Base-by-base conservation (phyloP, 139 green algal genomes). In the Bryopsis sp. region DNA sequence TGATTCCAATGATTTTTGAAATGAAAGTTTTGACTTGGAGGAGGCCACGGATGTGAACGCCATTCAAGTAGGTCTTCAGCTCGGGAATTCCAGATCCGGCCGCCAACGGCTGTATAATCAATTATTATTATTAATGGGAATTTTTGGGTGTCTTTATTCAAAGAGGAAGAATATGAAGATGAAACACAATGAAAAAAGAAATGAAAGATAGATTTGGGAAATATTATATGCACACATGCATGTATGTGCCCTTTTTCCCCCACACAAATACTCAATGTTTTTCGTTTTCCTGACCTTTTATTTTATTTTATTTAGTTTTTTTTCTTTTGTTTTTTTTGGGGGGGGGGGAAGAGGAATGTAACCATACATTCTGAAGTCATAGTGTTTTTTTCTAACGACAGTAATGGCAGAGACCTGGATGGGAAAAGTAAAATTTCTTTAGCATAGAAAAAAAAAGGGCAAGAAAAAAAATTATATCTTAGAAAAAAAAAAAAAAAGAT, bases 41-140 rank as follows among this genome's bases (percentile, higher is more conserved):
- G 59, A 87, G 70, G 0, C 80, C 80, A 38, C 69, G 74, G 68
- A 89, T 72, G 67, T 84, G 78, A n/a, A 90, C 74, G 61, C 84
- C 84, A 43, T 90, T 90, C 1, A 90, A 64, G 74, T 90, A 90
- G 6, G 79, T 85, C 72, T 90, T 90, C 58, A 90, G 67, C 70
- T 90, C 84, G 1, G 84, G 81, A 59, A 90, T 88, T 57, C 84
- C 84, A 47, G 61, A 78, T 38, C 83, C 84, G 1, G 82, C 84
- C 1, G 82, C 84, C 54, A 87, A 58, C 5, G 84, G 84, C 29
- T 82, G 76, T 3, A 79, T 59, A 54, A 82, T 82, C 8, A 54
- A 54, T 54, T 19, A 11, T 26, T 11, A 26, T 54, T 11, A 54
- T 26, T 26, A 19, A 54, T 54, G 43, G 11, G 15, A 54, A 19